These are phyloP conservation scores for Exophiala viscosa DNA, from an alignment of 2,329 filamentous ascomycete species.

Conservation along the genomic window DNA sequence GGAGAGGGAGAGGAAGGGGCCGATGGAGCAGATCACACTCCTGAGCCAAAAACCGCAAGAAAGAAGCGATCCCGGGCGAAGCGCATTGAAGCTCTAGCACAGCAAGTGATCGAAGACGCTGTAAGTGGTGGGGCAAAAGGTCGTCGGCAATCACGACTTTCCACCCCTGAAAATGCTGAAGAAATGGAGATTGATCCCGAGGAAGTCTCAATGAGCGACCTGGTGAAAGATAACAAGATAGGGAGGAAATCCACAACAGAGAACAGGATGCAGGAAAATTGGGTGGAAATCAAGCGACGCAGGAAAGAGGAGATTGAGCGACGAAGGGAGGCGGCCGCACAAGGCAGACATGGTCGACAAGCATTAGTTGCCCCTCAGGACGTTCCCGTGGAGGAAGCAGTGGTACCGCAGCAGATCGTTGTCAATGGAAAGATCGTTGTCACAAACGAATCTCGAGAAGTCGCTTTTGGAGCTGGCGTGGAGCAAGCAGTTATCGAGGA, in stretches of 20 bases:
- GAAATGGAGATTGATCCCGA: constrained; percentile 51
- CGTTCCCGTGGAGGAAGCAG: constrained; percentile 3
- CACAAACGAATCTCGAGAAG: constrained; percentile 49
- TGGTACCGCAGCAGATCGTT: constrained; percentile 49
- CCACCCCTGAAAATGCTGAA: constrained; percentile 45
- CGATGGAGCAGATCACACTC: not conserved
- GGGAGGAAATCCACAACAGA: constrained; percentile 58
- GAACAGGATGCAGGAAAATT: constrained; percentile 56
- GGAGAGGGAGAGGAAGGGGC: not conserved
- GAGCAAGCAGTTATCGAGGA: constrained; percentile 42
- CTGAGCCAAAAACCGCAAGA: not conserved
- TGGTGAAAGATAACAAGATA: constrained; percentile 52
- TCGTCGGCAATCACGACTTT: constrained; percentile 13
- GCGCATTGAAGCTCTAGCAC: constrained; percentile 10
- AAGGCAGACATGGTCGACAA: constrained; percentile 21
- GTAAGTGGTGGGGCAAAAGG: not conserved
- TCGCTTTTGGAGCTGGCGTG: constrained; percentile 55
- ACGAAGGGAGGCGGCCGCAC: constrained; percentile 31
- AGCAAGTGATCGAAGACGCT: constrained; percentile 17
- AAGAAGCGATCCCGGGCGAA: constrained; percentile 9
- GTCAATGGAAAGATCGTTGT: constrained; percentile 58
- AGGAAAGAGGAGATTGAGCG: constrained; percentile 36
- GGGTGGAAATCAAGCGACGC: constrained; percentile 49
- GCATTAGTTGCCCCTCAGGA: constrained; percentile 12
- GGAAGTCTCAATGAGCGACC: constrained; percentile 55